phyloP scores from a whole-genome alignment of 352 stramenopile species.

The Phytophthora agathidicida region DNA sequence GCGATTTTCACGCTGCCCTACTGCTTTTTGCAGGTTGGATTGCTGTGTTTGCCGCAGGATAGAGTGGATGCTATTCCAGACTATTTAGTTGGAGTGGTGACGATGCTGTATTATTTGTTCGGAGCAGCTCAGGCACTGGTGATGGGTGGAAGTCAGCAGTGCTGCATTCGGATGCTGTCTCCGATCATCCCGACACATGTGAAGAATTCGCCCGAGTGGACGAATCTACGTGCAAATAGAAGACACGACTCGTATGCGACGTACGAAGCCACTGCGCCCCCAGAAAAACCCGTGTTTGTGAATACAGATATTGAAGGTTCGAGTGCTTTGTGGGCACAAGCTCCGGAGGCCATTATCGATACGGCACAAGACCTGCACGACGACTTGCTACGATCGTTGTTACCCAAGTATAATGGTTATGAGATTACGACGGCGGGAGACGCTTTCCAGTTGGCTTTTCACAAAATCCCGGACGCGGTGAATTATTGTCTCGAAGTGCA shows the following conservation, averaged over 20 bases:
- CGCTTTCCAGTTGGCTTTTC: conserved; percentile 79
- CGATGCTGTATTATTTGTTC: conserved; percentile 74
- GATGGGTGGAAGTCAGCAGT: conserved; percentile 72
- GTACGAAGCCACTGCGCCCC: conserved; percentile 39
- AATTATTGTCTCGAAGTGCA: conserved; percentile 76
- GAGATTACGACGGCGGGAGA: conserved; percentile 81
- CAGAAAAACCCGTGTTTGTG: conserved; percentile 68
- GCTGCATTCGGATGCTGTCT: conserved; percentile 56
- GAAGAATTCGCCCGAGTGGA: conserved; percentile 59
- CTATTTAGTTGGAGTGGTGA: conserved; percentile 58
- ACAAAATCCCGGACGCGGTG: conserved; percentile 63
- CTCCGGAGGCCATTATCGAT: conserved; percentile 60
- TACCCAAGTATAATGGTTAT: conserved; percentile 67
- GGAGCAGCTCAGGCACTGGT: conserved; percentile 64
- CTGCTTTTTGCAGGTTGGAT: conserved; percentile 51
- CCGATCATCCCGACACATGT: conserved; percentile 62
- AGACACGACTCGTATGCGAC: conserved; percentile 43
- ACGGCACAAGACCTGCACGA: conserved; percentile 67
- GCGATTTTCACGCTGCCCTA: conserved; percentile 74
- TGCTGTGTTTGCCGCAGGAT: conserved; percentile 49
- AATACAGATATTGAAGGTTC: conserved; percentile 83
- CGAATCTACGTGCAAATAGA: conserved; percentile 34
- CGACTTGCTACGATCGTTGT: conserved; percentile 54
- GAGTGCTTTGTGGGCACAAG: conserved; percentile 71
- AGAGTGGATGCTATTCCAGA: conserved; percentile 56